Conservation (phyloP, 352 stramenopile genomes). For the Phytophthora cryptogea region DNA sequence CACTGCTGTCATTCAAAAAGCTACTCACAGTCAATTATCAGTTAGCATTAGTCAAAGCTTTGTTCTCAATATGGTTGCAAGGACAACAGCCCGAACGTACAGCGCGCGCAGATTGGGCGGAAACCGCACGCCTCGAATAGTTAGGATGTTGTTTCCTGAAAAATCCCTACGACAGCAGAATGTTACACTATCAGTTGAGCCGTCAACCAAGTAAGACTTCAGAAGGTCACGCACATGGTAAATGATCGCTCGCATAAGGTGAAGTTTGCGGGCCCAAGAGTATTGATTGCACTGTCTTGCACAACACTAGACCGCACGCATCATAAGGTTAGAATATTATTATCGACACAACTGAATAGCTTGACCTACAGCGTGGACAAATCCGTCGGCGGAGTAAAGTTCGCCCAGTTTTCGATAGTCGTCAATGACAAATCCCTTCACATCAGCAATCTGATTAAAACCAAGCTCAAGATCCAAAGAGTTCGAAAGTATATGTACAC, state of each 20-base stretch:
- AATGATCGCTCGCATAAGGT: conserved; percentile 33
- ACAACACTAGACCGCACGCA: conserved; percentile 16
- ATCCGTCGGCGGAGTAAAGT: conserved; percentile 33
- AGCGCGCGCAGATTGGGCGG: conserved; percentile 30
- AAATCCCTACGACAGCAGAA: conserved; percentile 25
- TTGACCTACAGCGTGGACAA: conserved; percentile 38
- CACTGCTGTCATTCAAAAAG: conserved; percentile 33
- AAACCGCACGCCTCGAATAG: conserved; percentile 35
- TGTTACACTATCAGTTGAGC: neutral
- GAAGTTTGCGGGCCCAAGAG: conserved; percentile 31
- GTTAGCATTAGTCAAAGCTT: neutral
- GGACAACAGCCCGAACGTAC: conserved; percentile 11
- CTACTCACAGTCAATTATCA: conserved; percentile 4
- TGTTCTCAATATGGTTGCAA: neutral
- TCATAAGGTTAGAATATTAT: neutral
- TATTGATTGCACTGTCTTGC: conserved; percentile 24
- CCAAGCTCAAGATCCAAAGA: neutral
- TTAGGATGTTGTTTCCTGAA: conserved; percentile 29
- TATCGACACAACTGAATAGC: neutral
- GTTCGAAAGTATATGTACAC: neutral
- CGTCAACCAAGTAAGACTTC: neutral
- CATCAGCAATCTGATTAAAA: neutral
- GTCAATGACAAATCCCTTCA: conserved; percentile 34
- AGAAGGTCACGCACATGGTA: conserved; percentile 23
- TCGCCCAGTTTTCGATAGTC: conserved; percentile 18